Evolutionary conservation across 2,329 filamentous ascomycete species (phyloP).

Genomic region (Penicillium sp.): DNA sequence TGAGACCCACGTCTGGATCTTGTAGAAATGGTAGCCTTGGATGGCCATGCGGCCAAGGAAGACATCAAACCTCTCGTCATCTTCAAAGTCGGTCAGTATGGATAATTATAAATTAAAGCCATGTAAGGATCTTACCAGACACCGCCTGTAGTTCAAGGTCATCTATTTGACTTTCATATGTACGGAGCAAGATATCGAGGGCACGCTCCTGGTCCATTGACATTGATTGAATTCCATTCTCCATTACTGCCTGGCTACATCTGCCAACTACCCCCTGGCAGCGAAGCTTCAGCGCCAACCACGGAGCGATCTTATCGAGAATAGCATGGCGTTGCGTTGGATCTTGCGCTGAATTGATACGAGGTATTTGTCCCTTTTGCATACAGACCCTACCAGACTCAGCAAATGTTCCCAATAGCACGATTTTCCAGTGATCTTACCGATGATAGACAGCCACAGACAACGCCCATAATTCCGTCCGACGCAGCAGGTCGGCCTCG

Average conservation of each 20-base stretch:
- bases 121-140: conserved; percentile 26
- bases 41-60: conserved; percentile 33
- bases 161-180: conserved; percentile 37
- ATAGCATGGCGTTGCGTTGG: conserved; percentile 33
- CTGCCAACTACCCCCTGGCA: conserved; percentile 38
- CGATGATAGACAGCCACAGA: conserved; percentile 42
- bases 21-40: conserved; percentile 39
- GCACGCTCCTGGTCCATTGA: conserved; percentile 39
- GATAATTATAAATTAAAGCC: no score
- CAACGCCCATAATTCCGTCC: conserved; percentile 43
- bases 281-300: conserved; percentile 38
- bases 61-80: conserved; percentile 32
- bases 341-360: conserved; percentile 38
- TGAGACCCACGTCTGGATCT: conserved; percentile 28
- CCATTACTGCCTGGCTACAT: conserved; percentile 36
- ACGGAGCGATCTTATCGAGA: conserved; percentile 34
- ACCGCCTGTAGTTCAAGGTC: conserved; percentile 36
- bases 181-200: conserved; percentile 37
- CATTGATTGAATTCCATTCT: conserved; percentile 42
- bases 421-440: conserved; percentile 21
- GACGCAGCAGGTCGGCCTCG: conserved; percentile 37
- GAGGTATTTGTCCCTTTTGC: conserved; percentile 39
- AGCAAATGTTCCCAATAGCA: not conserved
- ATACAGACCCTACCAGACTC: conserved; percentile 32
- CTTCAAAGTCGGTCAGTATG: conserved; percentile 15